A percentile compares a stretch with the other conserved stretches of the same genome.
Evolutionary conservation across 805 yeast genomes (phyloP).

Genomic region (Lipomyces chichibuensis): DNA sequence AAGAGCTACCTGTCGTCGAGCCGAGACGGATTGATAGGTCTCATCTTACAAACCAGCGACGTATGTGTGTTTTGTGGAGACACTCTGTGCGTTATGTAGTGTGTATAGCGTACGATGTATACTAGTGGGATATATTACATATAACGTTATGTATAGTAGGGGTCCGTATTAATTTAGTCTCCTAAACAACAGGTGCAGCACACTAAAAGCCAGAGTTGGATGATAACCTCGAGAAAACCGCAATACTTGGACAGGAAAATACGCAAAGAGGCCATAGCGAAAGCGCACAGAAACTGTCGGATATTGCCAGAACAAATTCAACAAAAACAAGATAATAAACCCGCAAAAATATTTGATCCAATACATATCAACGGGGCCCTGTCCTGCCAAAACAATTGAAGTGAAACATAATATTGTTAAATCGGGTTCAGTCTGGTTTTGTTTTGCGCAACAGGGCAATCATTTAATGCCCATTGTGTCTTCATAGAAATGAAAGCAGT

Average conservation of each 20-base stretch:
- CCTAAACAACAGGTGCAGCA: neutral
- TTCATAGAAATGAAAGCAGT: constrained; percentile 65
- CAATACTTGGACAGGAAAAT: neutral
- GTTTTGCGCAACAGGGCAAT: constrained; percentile 26
- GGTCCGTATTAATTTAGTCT: neutral
- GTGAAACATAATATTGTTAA: neutral
- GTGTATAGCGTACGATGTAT: neutral
- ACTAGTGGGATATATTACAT: neutral
- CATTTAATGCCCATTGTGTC: constrained; percentile 61
- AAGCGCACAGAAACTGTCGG: constrained; percentile 1
- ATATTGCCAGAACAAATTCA: neutral
- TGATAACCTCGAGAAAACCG: neutral
- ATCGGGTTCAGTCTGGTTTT: constrained; percentile 13
- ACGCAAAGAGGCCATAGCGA: constrained; percentile 1
- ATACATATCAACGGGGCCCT: neutral
- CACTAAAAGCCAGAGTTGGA: constrained; percentile 4
- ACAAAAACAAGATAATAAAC: neutral
- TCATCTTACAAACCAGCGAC: constrained; percentile 4
- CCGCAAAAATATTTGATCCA: neutral
- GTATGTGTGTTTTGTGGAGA: constrained; percentile 31
- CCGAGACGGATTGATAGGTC: neutral
- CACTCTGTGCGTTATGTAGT: constrained; percentile 7
- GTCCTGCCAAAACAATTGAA: neutral
- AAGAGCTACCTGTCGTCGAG: neutral
- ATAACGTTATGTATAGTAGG: neutral